Evolutionary conservation across 805 yeast genomes (phyloP), one percentile per base, ranked within the genome.

Genomic region (Grigorovia yakushimaensis): DNA sequence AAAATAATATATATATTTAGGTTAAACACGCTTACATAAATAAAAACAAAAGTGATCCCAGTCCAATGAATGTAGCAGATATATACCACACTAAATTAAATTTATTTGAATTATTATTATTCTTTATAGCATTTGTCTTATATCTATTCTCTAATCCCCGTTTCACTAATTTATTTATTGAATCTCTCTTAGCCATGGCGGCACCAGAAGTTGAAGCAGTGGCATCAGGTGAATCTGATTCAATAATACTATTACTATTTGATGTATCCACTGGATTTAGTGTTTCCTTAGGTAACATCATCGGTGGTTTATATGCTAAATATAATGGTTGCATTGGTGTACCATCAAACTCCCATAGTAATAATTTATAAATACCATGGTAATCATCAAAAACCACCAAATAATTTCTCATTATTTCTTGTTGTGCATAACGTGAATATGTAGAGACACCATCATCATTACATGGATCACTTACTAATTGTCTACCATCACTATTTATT

Each of bases 231-330:
- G 18, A n/a, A n/a, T 39, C 37, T 11, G 22, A 22, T 13, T 45
- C 49, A 2, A 38, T 18, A 11, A 69, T 51, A 42, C 68, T 49
- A 5, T 72, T 54, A 5, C 59, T 68, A 5, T 55, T 55, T 5
- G 51, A 17, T 5, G 30, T 48, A 19, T 41, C 52, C 2, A 95
- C 85, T 20, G 98, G 98, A 66, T 89, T 91, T 73, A 93, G 70
- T 0, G 97, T 89, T 46, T 64, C 68, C 0, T 98, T 93, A 20
- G 98, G 98, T 50, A 93, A 77, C 98, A 93, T 93, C 77, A 84
- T 74, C 9, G 98, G 94, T 5, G 98, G 98, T 57, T 77, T 77
- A 71, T 89, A 93, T 2, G 94, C 96, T 64, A 93, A 74, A 66
- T 88, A 93, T 58, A 93, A 66, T 0, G 98, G 98, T 54, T 88